Conservation (phyloP, 768 basidiomycete species). For the Nidularia sp. region DNA sequence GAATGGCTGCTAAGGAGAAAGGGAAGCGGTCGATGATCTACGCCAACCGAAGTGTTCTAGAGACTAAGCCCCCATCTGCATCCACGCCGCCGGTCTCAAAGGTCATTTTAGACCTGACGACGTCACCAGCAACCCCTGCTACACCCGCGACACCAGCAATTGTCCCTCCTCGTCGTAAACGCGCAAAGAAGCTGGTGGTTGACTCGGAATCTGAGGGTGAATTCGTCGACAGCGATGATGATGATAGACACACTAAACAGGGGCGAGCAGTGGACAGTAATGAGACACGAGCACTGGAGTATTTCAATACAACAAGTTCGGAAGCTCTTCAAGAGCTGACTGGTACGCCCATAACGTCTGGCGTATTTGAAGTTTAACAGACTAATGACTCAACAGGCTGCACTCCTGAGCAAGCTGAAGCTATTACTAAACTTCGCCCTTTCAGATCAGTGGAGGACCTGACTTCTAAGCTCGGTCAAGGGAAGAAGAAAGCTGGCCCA, state of each 20-base stretch:
- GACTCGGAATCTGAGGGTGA: conserved; percentile 65
- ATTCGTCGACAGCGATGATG: conserved; percentile 44
- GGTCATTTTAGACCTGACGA: conserved; percentile 28
- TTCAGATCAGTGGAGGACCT: conserved; percentile 77
- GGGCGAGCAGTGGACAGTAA: conserved; percentile 29
- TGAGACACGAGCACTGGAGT: conserved; percentile 54
- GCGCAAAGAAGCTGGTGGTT: conserved; percentile 56
- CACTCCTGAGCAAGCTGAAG: conserved; percentile 72
- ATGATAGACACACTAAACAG: conserved; percentile 24
- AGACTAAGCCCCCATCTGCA: conserved; percentile 27
- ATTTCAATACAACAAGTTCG: conserved; percentile 59
- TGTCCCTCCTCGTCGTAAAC: conserved; percentile 40
- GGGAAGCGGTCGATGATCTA: conserved; percentile 84
- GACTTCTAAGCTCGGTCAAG: conserved; percentile 70
- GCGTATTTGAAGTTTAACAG: no score
- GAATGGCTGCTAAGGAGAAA: conserved; percentile 65
- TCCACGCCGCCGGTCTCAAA: conserved; percentile 38
- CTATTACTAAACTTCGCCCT: conserved; percentile 75
- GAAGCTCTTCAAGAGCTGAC: conserved; percentile 74
- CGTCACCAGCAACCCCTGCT: conserved; percentile 27
- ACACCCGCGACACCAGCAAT: conserved; percentile 19
- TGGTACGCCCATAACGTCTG: conserved; percentile 36
- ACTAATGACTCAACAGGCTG: conserved; percentile 49
- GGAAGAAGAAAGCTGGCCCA: conserved; percentile 82
- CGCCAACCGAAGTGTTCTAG: conserved; percentile 55